Evolutionary conservation across 163 green algal genomes (phyloP).

Genomic region (Scenedesmus sp.): DNA sequence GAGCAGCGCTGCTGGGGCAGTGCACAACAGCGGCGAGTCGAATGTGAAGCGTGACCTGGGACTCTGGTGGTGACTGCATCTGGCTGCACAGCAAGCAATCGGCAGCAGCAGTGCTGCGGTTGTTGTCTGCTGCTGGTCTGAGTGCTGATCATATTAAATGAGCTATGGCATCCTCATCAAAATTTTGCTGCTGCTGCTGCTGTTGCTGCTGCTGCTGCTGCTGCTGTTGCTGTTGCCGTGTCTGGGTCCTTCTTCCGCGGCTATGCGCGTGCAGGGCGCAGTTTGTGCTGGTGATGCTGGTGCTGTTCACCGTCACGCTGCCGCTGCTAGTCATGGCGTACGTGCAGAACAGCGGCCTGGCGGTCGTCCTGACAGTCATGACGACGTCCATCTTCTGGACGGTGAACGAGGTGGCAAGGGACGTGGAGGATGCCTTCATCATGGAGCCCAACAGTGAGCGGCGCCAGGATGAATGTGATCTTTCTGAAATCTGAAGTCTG

Average conservation of each 20-base stretch:
- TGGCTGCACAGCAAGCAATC: too few species aligned
- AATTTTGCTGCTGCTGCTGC: conserved; percentile 55
- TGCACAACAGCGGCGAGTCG: background rate
- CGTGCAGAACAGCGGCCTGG: conserved; percentile 58
- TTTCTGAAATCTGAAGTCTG: too few species aligned
- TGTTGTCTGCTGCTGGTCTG: background rate
- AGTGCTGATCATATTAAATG: background rate
- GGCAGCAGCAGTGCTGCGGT: background rate
- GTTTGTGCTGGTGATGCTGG: conserved; percentile 69
- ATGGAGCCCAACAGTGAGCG: conserved; percentile 30
- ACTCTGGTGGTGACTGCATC: too few species aligned
- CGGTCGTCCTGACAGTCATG: conserved; percentile 65
- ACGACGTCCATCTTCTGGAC: conserved; percentile 70
- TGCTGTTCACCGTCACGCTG: conserved; percentile 68
- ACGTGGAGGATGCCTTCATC: conserved; percentile 79
- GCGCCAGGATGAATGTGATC: too few species aligned
- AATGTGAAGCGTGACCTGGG: too few species aligned
- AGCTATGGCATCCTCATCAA: too few species aligned
- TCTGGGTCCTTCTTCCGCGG: background rate
- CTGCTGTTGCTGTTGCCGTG: background rate
- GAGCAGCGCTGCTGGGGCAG: conserved; percentile 56
- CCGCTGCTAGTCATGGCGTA: conserved; percentile 69
- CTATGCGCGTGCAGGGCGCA: conserved; percentile 32
- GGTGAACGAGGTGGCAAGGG: conserved; percentile 78
- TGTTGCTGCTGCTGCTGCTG: background rate